phyloP scores from a whole-genome alignment of 352 stramenopile genomes.

The Phytopythium mirpurense region DNA sequence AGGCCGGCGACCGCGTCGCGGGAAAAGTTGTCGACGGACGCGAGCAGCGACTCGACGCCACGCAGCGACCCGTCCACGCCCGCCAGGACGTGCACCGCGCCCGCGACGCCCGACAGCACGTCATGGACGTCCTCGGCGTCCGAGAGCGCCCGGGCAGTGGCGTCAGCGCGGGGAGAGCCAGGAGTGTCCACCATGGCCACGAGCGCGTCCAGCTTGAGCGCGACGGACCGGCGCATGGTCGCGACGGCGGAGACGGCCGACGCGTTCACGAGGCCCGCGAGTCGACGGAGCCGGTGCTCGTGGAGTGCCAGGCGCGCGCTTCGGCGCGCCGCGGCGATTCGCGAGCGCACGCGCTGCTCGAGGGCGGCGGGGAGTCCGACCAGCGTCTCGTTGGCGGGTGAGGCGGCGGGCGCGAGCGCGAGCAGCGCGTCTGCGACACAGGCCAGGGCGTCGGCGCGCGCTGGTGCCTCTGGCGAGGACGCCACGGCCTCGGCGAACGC shows the following conservation, averaged over 20 bases:
- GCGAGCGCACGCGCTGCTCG: background rate
- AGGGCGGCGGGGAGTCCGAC: background rate
- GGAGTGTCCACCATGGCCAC: background rate
- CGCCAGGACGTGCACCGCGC: background rate
- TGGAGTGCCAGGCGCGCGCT: background rate
- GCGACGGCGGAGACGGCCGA: background rate
- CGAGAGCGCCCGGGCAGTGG: background rate
- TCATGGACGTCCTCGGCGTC: background rate
- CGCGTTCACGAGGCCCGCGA: background rate
- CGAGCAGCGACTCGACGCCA: background rate
- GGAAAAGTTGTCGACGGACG: background rate
- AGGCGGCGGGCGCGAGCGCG: background rate
- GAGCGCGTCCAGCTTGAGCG: background rate
- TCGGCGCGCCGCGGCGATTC: background rate
- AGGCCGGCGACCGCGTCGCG: background rate
- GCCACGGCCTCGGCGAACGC: background rate
- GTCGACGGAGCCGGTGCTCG: background rate
- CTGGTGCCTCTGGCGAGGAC: background rate
- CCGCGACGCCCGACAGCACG: background rate
- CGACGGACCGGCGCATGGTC: background rate
- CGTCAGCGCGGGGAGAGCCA: background rate
- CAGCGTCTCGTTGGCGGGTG: background rate
- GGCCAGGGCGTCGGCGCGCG: background rate
- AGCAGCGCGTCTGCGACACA: background rate
- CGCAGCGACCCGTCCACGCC: background rate